Evolutionary conservation across 2,329 filamentous ascomycete genomes (phyloP).

Genomic region (Cladosporium sp.): DNA sequence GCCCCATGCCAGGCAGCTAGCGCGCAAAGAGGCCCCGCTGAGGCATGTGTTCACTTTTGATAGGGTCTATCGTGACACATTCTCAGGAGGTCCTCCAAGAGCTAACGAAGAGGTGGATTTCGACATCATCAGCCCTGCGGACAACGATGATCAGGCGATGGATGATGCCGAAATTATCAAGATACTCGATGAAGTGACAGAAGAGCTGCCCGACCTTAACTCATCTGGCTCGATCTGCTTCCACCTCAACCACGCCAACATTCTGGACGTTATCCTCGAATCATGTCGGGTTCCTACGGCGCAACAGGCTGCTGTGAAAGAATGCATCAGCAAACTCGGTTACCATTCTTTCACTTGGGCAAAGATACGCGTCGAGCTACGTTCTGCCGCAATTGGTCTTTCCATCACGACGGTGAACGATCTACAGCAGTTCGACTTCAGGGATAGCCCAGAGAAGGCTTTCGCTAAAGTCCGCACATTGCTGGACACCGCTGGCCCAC

Average conservation of each 20-base stretch:
- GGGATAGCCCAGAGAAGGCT: constrained; percentile 68
- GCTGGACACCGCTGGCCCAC: constrained; percentile 45
- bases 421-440: constrained; percentile 84
- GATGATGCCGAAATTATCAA: constrained; percentile 94
- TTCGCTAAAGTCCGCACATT: constrained; percentile 57
- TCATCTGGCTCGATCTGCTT: constrained; percentile 74
- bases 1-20: constrained; percentile 78
- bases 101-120: constrained; percentile 90
- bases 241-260: constrained; percentile 80
- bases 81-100: constrained; percentile 73
- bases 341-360: constrained; percentile 75
- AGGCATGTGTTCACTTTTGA: constrained; percentile 78
- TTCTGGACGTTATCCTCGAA: constrained; percentile 84
- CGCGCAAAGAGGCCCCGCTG: constrained; percentile 49
- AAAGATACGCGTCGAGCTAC: constrained; percentile 75
- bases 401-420: constrained; percentile 89
- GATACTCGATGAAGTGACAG: constrained; percentile 84
- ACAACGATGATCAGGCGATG: constrained; percentile 73
- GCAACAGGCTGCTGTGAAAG: constrained; percentile 68
- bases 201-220: constrained; percentile 67
- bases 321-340: constrained; percentile 81
- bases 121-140: constrained; percentile 75
- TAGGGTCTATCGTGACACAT: constrained; percentile 74
- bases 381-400: constrained; percentile 74
- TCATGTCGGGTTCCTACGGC: constrained; percentile 72